phyloP scores from a whole-genome alignment of 1,284 basidiomycete species.

The Salmacisia buchloeana region DNA sequence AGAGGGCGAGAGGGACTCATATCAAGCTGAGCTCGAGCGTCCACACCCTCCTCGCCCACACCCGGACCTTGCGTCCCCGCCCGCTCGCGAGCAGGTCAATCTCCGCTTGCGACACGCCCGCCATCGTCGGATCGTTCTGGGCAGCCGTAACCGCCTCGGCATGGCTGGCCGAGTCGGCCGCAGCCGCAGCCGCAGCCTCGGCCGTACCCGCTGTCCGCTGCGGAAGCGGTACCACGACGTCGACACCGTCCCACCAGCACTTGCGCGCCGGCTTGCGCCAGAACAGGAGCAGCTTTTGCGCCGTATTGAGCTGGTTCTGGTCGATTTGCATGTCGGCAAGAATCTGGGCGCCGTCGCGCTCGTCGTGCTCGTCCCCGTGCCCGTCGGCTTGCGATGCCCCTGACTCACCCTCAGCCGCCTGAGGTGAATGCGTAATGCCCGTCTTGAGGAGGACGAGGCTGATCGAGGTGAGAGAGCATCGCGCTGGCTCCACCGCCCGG shows the following conservation, averaged over 20 bases:
- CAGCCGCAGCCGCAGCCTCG: conserved; percentile 9
- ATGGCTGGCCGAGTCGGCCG: conserved; percentile 3
- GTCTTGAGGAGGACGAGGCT: conserved; percentile 96
- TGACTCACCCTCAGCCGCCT: conserved; percentile 51
- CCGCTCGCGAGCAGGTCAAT: conserved; percentile 36
- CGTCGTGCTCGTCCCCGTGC: conserved; percentile 17
- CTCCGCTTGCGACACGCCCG: conserved; percentile 38
- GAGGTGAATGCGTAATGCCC: conserved; percentile 71
- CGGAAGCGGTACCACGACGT: conserved; percentile 68
- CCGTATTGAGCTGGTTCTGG: conserved; percentile 87
- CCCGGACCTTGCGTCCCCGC: conserved; percentile 46
- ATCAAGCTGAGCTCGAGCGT: conserved; percentile 92
- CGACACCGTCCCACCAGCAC: conserved; percentile 99
- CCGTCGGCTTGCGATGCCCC: conserved; percentile 17
- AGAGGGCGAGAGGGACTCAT: conserved; percentile 48
- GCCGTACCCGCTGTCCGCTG: conserved; percentile 31
- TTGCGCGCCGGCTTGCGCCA: conserved; percentile 89
- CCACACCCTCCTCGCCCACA: conserved; percentile 98
- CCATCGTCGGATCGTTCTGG: conserved; percentile 10
- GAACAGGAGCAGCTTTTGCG: conserved; percentile 93
- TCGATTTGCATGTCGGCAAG: conserved; percentile 65
- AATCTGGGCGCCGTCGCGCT: conserved; percentile 11
- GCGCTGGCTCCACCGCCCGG: conserved; percentile 84
- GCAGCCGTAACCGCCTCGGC: conserved; percentile 9
- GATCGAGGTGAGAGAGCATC: conserved; percentile 96